Base-by-base conservation (phyloP, 768 basidiomycete species). In the Phylloporus sp. region DNA sequence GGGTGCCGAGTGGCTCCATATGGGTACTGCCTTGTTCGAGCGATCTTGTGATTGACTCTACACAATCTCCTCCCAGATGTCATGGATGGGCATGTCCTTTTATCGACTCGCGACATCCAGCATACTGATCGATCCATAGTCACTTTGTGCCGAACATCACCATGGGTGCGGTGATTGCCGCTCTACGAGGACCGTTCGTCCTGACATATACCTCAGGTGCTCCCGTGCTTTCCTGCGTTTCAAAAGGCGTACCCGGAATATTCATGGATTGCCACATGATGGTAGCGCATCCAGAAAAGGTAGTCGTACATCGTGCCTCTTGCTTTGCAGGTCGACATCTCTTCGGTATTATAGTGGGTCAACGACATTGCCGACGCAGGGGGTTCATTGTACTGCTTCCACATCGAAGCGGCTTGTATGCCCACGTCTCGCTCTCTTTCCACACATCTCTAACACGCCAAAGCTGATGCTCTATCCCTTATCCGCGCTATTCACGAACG, bases 211-310 rank as follows among this genome's bases (percentile, higher is more conserved):
- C 24, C 18, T 4, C 63, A 92, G 90, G 94, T 48, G 84, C 90
- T 27, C 94, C 95, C 7, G 79, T 98, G 39, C 78, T 98, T 26
- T 75, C 86, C 24, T 89, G 84, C 55, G 84, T 99, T 18, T 74
- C 78, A 43, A 92, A 92, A 66, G 80, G 82, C 28, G 80, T 97
- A 18, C 94, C 95, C 3, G 90, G 81, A 43, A 96, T 97, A 57
- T 98, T 93, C 73, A 98, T 99, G 95, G 96, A 99, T 69, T 97
- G 94, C 68, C 96, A 99, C 69, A 98, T 98, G 96, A 99, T 99
- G 96, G 96, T 99, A 17, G 67, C 92, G 0, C 73, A 97, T 39
- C 96, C 96, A 9, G 90, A 87, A 61, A 84, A 86, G 76, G 94
- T 90, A 55, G 42, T n/a, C 39, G 60, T 8, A 27, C 29, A 17